These are phyloP conservation scores for Tetramitus jugosus DNA, from an alignment of 208 protist species.

Conservation along the genomic window DNA sequence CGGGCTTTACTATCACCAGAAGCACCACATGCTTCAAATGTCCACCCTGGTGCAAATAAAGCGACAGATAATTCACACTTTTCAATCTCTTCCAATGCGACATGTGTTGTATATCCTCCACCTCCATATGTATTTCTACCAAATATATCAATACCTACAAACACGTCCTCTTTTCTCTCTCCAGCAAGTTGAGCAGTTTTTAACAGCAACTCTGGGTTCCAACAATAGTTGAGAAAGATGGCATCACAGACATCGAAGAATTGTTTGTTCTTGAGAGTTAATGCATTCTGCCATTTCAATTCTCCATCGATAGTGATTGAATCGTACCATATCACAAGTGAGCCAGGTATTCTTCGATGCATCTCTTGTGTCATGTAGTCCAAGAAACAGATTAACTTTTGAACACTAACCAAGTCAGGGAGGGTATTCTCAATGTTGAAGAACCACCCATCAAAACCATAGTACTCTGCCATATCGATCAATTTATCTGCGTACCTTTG, in stretches of 20 bases:
- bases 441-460: conserved; percentile 79
- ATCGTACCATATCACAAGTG: conserved; percentile 76
- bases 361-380: conserved; percentile 16
- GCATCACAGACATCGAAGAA: conserved; percentile 69
- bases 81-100: conserved; percentile 41
- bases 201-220: conserved; percentile 49
- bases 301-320: conserved; percentile 52
- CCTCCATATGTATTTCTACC: conserved; percentile 58
- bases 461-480: conserved; percentile 49
- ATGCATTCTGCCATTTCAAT: conserved; percentile 61
- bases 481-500: conserved; percentile 34
- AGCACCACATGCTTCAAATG: conserved; percentile 43
- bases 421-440: conserved; percentile 63
- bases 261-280: conserved; percentile 57
- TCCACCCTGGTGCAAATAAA: conserved; percentile 79
- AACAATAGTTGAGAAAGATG: conserved; percentile 77
- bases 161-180: conserved; percentile 49
- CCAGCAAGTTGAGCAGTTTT: conserved; percentile 38
- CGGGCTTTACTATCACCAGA: not conserved
- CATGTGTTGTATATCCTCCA: conserved; percentile 55
- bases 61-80: conserved; percentile 50
- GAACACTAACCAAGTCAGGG: not conserved
- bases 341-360: not conserved
- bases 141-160: conserved; percentile 69
- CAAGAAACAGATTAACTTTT: conserved; percentile 3